A percentile compares a stretch with the other conserved stretches of the same genome.
Evolutionary conservation across 495 filamentous ascomycete genomes (phyloP).

Genomic region (Ascodesmis nigricans): DNA sequence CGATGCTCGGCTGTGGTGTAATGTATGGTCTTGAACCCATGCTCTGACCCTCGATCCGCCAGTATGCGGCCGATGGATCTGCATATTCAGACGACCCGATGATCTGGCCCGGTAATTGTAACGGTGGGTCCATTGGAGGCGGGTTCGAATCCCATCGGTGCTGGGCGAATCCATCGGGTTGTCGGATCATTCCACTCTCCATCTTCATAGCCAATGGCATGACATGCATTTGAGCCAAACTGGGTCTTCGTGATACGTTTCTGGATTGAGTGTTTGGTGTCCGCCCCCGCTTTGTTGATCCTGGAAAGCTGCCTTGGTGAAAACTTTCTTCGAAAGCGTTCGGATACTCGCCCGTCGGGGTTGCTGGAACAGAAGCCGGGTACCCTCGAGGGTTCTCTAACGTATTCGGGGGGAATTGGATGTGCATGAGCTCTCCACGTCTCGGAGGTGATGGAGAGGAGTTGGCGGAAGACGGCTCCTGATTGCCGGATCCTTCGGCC

Average conservation of each 20-base stretch:
- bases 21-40: conserved; percentile 9
- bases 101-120: background rate
- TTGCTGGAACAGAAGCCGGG: conserved; percentile 19
- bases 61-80: conserved; percentile 16
- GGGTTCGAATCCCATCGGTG: background rate
- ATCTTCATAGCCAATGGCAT: conserved; percentile 12
- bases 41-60: conserved; percentile 9
- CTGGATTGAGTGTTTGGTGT: conserved; percentile 14
- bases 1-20: conserved; percentile 9
- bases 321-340: conserved; percentile 14
- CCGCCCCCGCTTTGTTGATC: conserved; percentile 5
- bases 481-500: conserved; percentile 15
- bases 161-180: background rate
- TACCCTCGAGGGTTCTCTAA: conserved; percentile 10
- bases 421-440: conserved; percentile 8
- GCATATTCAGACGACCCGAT: too few species aligned
- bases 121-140: background rate
- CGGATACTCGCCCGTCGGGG: conserved; percentile 11
- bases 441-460: conserved; percentile 19
- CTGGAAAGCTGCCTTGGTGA: conserved; percentile 8
- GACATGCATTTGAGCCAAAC: conserved; percentile 16
- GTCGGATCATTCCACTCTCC: conserved; percentile 11
- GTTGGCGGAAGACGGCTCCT: conserved; percentile 17
- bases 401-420: conserved; percentile 1
- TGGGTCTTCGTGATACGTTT: conserved; percentile 15